Base-by-base conservation (phyloP, 208 protist species). In the Wallacemonas collosoma region DNA sequence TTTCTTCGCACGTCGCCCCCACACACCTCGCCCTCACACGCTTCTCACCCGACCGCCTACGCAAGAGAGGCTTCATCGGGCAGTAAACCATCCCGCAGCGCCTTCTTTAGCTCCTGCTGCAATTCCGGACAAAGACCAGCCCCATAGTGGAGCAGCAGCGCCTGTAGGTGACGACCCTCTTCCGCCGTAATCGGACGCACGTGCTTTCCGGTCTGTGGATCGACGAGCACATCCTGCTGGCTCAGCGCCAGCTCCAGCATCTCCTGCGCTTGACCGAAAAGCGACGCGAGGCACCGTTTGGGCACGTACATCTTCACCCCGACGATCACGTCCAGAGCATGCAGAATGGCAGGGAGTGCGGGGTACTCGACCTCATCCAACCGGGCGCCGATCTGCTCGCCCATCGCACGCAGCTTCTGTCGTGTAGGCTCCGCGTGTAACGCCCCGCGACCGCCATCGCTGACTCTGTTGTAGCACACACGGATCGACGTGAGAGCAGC, bases 251-350 rank as follows among this genome's bases (percentile, higher is more conserved):
- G 83, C 14, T 61, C 69, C 4, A 97, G 35, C 89, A 97, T 93
- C 15, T 79, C 71, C 44, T 91, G 80, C 2, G 92, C 89, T 45
- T 87, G 83, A 7, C 40, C 47, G 67, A 97, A 97, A n/a, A 97
- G 69, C 0, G 70, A 69, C 68, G 90, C 81, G 69, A 97, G 75
- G 40, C 77, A 70, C 68, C 91, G 93, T 71, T 93, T 93, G 17
- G 92, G 92, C n/a, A 95, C 85, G 79, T 97, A 97, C 50, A 97
- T 93, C 62, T 93, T 93, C 35, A 95, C 65, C 48, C 79, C 91
- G 11, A 97, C 88, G 62, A 97, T 77, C 9, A 93, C 83, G 68
- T 97, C 90, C 3, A 97, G 69, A 36, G 91, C 71, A 55, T 66
- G 84, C 43, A 95, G 79, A 35, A 95, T 83, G 3, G 88, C 84